Evolutionary conservation across 2,329 filamentous ascomycete genomes (phyloP), one percentile per base, ranked within the genome.

Genomic region (Epichloe bromicola): DNA sequence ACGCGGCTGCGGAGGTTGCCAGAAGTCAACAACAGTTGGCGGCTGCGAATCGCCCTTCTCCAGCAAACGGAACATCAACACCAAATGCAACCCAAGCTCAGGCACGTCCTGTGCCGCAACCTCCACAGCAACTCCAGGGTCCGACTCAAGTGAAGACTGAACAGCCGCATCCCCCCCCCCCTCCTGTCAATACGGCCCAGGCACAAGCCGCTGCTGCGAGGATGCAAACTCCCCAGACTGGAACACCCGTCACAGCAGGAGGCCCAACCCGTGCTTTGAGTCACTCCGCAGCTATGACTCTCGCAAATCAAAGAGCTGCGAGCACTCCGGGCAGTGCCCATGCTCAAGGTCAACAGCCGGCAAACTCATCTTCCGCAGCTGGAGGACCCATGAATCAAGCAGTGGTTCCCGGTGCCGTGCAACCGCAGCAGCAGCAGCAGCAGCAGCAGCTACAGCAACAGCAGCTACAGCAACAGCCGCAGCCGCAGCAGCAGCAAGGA

Each of bases 141-240:
- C 62, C 56, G 33, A 52, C 52, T 23, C 59, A 58, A 37, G 53
- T 57, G 20, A 65, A 63, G 52, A 58, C 62, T 45, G 67, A 67
- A 50, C 66, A 60, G 40, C 62, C 60, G 43, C 65, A 59, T 48
- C 70, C 70, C 4, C 65, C 69, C 23, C 23, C 23, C 2, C 73
- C 69, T 1, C 73, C 75, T 8, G 67, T 75, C 44, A 79, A 78
- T 54, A 73, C 74, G 0, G 66, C 69, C 3, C 63, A 76, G 47
- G 59, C 62, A 36, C 55, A 52, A 36, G 49, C 56, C 38, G 71
- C 72, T 51, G 74, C 71, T 4, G 67, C 68, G 8, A 71, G 75
- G 47, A 65, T 74, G 5, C 72, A 72, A 51, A 77, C 75, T 10
- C 72, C 75, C 2, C 76, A 79, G 52, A 62, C 65, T 1, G 67